phyloP scores from a whole-genome alignment of 495 filamentous ascomycete species.

The Penicillium paradoxum region DNA sequence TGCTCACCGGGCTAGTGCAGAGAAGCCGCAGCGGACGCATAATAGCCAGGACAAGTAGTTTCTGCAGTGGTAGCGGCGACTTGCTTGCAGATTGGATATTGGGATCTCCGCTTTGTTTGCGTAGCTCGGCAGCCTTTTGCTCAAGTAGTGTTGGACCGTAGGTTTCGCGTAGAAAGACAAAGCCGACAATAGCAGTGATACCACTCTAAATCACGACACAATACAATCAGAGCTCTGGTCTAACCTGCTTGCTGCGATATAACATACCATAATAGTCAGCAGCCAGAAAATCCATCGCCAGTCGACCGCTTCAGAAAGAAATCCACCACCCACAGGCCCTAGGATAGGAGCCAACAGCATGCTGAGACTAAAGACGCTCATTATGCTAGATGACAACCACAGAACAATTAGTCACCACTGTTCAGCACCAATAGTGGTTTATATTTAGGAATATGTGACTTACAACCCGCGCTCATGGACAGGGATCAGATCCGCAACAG shows the following conservation, averaged over 20 bases:
- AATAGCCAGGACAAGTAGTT: conserved; percentile 46
- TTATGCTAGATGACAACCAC: background rate
- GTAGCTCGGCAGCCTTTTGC: conserved; percentile 45
- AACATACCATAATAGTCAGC: conserved; percentile 18
- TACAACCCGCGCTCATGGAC: conserved; percentile 48
- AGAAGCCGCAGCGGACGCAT: conserved; percentile 50
- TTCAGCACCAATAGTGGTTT: background rate
- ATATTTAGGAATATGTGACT: conserved; percentile 25
- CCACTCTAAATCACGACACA: conserved; percentile 4
- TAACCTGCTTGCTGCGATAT: too few relatives aligned
- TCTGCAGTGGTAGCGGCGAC: conserved; percentile 29
- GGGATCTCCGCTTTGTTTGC: conserved; percentile 55
- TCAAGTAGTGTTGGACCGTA: conserved; percentile 56
- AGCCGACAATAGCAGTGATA: conserved; percentile 15
- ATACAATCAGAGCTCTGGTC: too few relatives aligned
- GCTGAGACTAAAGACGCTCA: conserved; percentile 22
- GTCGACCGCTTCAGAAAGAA: conserved; percentile 41
- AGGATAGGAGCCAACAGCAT: conserved; percentile 42
- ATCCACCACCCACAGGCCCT: conserved; percentile 44
- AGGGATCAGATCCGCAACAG: conserved; percentile 50
- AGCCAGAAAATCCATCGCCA: conserved; percentile 56
- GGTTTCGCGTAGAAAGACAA: conserved; percentile 54
- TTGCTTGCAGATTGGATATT: conserved; percentile 27
- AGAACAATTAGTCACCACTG: background rate
- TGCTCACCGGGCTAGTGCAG: conserved; percentile 50